A percentile compares a stretch with the other conserved stretches of the same genome.
Evolutionary conservation across 805 yeast genomes (phyloP).

Genomic region (Ogataea henricii): DNA sequence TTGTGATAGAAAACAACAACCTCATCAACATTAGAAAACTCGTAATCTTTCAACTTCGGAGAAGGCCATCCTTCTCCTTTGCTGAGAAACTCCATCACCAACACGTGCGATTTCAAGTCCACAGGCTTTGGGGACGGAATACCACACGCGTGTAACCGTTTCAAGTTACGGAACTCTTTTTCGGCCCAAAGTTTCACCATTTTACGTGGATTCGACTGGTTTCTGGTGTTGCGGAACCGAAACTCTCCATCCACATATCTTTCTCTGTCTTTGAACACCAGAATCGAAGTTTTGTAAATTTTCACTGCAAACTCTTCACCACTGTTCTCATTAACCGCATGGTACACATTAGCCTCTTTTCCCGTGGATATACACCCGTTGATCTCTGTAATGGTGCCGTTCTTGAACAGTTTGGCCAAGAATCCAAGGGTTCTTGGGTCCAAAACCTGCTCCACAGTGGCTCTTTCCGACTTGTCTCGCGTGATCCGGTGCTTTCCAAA

Average conservation of each 20-base stretch:
- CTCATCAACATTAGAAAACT: slow-evolving; percentile 66
- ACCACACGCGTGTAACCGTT: slow-evolving; percentile 73
- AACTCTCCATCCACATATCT: slow-evolving; percentile 95
- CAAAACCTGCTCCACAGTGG: slow-evolving; percentile 94
- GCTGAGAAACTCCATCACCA: slow-evolving; percentile 89
- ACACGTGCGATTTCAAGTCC: slow-evolving; percentile 83
- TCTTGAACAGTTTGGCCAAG: slow-evolving; percentile 75
- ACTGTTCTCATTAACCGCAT: slow-evolving; percentile 54
- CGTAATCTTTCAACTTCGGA: slow-evolving; percentile 85
- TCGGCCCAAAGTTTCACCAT: slow-evolving; percentile 99
- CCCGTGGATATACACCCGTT: slow-evolving; percentile 97
- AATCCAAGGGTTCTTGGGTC: slow-evolving; percentile 93
- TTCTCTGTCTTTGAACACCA: slow-evolving; percentile 96
- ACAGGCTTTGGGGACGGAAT: slow-evolving; percentile 94
- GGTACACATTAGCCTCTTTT: slow-evolving; percentile 98
- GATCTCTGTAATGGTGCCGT: slow-evolving; percentile 80
- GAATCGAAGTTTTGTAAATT: slow-evolving; percentile 92
- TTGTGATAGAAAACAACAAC: slow-evolving; percentile 70
- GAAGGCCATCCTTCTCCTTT: slow-evolving; percentile 85
- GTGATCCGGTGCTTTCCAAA: slow-evolving; percentile 57
- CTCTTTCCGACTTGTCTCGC: slow-evolving; percentile 88
- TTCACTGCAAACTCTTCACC: slow-evolving; percentile 80
- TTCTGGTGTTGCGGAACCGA: slow-evolving; percentile 82
- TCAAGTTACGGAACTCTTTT: slow-evolving; percentile 91
- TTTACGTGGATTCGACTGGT: slow-evolving; percentile 89